Percentiles rank a stretch among this genome's conserved stretches.
Evolutionary conservation across 495 filamentous ascomycete species (phyloP).

Genomic region (Lepraria neglecta): DNA sequence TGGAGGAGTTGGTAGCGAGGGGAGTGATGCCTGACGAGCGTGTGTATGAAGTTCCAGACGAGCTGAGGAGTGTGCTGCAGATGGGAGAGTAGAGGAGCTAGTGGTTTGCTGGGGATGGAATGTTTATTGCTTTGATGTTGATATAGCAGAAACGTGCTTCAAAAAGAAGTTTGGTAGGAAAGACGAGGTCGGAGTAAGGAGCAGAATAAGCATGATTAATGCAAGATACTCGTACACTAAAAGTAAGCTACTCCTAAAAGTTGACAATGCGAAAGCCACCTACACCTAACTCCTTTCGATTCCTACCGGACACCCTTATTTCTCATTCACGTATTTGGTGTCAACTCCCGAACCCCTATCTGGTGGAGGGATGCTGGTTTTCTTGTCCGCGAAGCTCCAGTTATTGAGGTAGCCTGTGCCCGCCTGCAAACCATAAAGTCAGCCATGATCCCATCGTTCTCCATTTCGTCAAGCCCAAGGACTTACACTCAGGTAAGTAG

Average conservation of each 20-base stretch:
- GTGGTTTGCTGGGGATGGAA: not conserved
- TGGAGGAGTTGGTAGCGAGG: slow-evolving; percentile 36
- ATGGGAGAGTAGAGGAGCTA: slow-evolving; percentile 13
- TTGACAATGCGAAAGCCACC: no score
- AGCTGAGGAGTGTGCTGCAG: slow-evolving; percentile 31
- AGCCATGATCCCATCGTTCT: not conserved
- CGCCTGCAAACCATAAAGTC: slow-evolving; percentile 27
- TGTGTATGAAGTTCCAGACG: slow-evolving; percentile 39
- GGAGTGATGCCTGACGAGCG: slow-evolving; percentile 43
- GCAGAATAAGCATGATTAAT: no score
- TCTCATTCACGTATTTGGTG: slow-evolving; percentile 41
- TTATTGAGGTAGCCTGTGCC: slow-evolving; percentile 69
- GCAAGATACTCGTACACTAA: no score
- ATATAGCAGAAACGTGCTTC: not conserved
- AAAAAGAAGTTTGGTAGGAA: no score
- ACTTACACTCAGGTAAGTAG: slow-evolving; percentile 61
- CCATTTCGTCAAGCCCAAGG: slow-evolving; percentile 11
- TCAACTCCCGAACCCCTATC: slow-evolving; percentile 21
- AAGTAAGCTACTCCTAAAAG: no score
- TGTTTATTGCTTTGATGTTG: not conserved
- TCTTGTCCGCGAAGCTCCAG: slow-evolving; percentile 57
- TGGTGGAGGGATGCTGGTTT: slow-evolving; percentile 27
- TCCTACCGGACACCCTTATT: slow-evolving; percentile 17
- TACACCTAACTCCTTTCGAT: no score
- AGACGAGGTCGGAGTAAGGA: no score